These are phyloP conservation scores for Ettlia oleoabundans DNA, from an alignment of 139 green algal species.

Conservation along the genomic window DNA sequence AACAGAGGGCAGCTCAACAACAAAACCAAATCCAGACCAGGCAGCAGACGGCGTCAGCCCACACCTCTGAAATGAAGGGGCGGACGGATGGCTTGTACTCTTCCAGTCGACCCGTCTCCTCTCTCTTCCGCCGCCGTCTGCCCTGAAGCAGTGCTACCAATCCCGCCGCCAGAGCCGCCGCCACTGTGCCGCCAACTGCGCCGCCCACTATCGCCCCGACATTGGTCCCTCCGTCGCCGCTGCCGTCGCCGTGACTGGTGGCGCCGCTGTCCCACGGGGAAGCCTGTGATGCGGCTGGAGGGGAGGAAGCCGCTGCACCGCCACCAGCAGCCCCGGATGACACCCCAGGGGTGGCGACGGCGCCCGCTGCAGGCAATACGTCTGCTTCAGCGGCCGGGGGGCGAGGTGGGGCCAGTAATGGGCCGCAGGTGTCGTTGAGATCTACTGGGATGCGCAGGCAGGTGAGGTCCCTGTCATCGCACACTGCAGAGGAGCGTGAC, in stretches of 20 bases:
- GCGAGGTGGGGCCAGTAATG: background rate
- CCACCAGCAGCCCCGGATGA: too few species aligned
- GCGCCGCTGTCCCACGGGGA: background rate
- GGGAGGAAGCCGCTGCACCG: too few species aligned
- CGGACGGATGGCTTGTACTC: background rate
- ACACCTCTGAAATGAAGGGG: slow-evolving; percentile 26
- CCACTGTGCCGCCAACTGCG: background rate
- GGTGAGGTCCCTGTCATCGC: slow-evolving; percentile 26
- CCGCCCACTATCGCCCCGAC: slow-evolving; percentile 5
- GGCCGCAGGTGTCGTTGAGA: slow-evolving; percentile 5
- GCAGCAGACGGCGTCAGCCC: too few species aligned
- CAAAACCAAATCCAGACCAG: too few species aligned
- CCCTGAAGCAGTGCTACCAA: background rate
- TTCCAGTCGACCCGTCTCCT: background rate
- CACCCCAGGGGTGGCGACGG: too few species aligned
- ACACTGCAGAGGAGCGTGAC: slow-evolving; percentile 9
- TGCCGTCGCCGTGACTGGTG: background rate
- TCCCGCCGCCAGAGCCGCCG: background rate
- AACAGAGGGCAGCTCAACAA: too few species aligned
- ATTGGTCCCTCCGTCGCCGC: background rate
- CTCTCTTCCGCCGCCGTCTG: background rate
- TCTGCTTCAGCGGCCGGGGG: background rate
- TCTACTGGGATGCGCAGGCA: slow-evolving; percentile 1
- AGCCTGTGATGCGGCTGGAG: background rate
- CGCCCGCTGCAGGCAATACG: too few species aligned